Conservation (phyloP, 139 green algal species). For the Chlamydomonas sphaeroides region DNA sequence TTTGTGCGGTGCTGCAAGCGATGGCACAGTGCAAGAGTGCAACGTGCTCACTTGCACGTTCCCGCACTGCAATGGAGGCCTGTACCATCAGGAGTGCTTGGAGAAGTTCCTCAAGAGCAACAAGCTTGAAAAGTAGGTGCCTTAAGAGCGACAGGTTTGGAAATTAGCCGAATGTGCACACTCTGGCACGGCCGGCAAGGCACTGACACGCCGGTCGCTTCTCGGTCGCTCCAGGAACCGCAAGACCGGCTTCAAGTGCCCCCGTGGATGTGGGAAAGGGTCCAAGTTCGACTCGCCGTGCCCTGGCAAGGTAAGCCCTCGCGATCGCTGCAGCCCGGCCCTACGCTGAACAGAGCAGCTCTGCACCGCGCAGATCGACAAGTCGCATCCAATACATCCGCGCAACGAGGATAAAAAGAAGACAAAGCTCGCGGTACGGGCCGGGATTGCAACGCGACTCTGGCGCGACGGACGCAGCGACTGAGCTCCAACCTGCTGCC, state of each 20-base stretch:
- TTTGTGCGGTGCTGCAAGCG: conserved; percentile 73
- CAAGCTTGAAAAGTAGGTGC: conserved; percentile 68
- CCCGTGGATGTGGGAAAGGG: conserved; percentile 82
- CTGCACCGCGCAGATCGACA: conserved; percentile 87
- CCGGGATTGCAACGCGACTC: too few relatives aligned
- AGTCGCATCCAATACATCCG: conserved; percentile 82
- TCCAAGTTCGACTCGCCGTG: conserved; percentile 70
- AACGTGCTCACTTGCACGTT: conserved; percentile 88
- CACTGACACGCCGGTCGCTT: too few relatives aligned
- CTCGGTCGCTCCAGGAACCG: conserved; percentile 79
- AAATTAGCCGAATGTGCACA: too few relatives aligned
- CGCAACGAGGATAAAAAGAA: conserved; percentile 83
- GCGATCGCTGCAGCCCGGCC: too few relatives aligned
- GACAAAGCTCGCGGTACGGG: conserved; percentile 55
- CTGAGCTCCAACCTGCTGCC: too few relatives aligned
- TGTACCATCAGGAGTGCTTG: conserved; percentile 92
- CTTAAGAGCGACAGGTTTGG: too few relatives aligned
- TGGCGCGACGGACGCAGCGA: neutral
- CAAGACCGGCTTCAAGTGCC: conserved; percentile 93
- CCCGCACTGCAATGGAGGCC: conserved; percentile 65
- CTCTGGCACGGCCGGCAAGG: too few relatives aligned
- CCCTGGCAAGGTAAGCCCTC: conserved; percentile 76
- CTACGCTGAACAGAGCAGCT: too few relatives aligned
- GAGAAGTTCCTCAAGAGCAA: conserved; percentile 84
- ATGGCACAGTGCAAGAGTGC: conserved; percentile 73